Conservation (phyloP, 805 yeast genomes). For the Tetrapisispora nanseiensis region DNA sequence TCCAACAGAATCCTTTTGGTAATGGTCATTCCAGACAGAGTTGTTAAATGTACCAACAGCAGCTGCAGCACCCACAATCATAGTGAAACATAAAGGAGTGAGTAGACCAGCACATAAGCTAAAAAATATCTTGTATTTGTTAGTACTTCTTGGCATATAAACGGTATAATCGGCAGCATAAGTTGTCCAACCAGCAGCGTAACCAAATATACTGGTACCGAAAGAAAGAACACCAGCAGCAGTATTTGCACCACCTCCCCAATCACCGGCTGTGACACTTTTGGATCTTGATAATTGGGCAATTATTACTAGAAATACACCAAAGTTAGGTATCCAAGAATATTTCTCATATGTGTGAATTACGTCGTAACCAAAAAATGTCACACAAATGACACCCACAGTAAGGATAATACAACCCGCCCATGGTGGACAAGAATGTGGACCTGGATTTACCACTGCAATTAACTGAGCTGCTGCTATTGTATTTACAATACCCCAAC, state of each 20-base stretch:
- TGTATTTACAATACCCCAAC: constrained; percentile 91
- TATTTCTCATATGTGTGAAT: constrained; percentile 76
- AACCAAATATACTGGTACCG: constrained; percentile 78
- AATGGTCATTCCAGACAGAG: constrained; percentile 39
- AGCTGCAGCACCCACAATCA: constrained; percentile 79
- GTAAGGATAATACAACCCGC: constrained; percentile 75
- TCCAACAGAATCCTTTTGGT: constrained; percentile 52
- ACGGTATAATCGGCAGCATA: constrained; percentile 88
- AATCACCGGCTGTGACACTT: constrained; percentile 48
- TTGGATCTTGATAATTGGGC: constrained; percentile 62
- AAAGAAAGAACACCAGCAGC: constrained; percentile 74
- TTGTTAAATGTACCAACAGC: constrained; percentile 54
- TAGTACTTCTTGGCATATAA: constrained; percentile 63
- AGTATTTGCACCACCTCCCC: constrained; percentile 47
- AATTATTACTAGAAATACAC: constrained; percentile 65
- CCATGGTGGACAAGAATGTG: constrained; percentile 65
- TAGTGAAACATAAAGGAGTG: constrained; percentile 58
- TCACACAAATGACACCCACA: constrained; percentile 56
- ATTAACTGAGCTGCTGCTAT: constrained; percentile 82
- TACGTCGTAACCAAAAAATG: constrained; percentile 75
- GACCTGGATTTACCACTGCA: constrained; percentile 55
- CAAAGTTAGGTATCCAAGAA: constrained; percentile 78
- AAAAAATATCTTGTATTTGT: constrained; percentile 49
- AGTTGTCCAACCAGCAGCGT: constrained; percentile 93
- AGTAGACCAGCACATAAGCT: constrained; percentile 54